Percentiles rank a stretch among this genome's conserved stretches.
Evolutionary conservation across 2,329 filamentous ascomycete genomes (phyloP).

Genomic region (Alternaria burnsii): DNA sequence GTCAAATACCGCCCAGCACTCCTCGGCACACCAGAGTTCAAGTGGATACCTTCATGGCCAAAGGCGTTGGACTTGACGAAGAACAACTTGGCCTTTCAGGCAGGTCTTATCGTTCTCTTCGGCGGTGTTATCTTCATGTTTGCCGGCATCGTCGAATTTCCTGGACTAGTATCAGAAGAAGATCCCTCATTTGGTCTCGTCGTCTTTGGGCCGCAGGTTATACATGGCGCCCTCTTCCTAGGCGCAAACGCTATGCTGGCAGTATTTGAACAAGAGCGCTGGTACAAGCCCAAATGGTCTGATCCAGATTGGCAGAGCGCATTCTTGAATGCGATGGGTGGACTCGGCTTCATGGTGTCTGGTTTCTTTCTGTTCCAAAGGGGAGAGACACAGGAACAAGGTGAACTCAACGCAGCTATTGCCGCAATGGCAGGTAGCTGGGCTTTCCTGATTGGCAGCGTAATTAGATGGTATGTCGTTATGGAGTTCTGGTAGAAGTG

Average conservation of each 20-base stretch:
- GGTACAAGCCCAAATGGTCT: constrained; percentile 35
- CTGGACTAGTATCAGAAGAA: constrained; percentile 31
- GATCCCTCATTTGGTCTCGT: constrained; percentile 22
- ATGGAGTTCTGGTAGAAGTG: constrained; percentile 15
- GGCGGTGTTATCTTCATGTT: constrained; percentile 44
- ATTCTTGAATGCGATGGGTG: constrained; percentile 35
- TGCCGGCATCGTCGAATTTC: constrained; percentile 39
- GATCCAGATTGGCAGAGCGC: constrained; percentile 40
- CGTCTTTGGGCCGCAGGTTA: constrained; percentile 38
- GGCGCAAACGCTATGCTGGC: constrained; percentile 40
- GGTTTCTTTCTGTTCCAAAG: constrained; percentile 34
- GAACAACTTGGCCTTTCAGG: constrained; percentile 38
- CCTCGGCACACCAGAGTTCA: constrained; percentile 34
- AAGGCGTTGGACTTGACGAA: constrained; percentile 30
- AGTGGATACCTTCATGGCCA: constrained; percentile 30
- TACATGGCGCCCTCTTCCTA: constrained; percentile 38
- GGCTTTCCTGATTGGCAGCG: constrained; percentile 38
- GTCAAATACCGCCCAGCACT: constrained; percentile 35
- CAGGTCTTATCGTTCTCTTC: constrained; percentile 40
- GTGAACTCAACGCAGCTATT: constrained; percentile 20
- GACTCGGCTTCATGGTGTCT: constrained; percentile 40
- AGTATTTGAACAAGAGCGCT: constrained; percentile 34
- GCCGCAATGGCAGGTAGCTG: constrained; percentile 36
- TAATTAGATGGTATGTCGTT: constrained; percentile 37
- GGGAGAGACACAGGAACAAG: constrained; percentile 3